Evolutionary conservation across 371 early-diverging fungal genomes (phyloP).

Genomic region (Cokeromyces recurvatus): DNA sequence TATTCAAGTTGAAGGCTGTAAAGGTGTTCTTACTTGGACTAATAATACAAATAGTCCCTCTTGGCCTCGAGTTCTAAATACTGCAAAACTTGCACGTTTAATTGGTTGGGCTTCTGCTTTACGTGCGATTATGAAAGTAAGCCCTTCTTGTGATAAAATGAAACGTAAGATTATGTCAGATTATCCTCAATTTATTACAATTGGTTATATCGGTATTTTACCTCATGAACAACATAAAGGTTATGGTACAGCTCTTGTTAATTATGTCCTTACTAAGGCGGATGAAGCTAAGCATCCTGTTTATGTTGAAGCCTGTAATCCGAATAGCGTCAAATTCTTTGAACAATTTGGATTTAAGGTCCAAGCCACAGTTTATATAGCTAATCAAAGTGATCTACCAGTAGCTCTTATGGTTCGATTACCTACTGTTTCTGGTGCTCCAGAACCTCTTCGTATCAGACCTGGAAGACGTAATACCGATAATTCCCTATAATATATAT

Average conservation of each 20-base stretch:
- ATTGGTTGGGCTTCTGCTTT: slow-evolving; percentile 34
- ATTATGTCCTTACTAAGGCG: slow-evolving; percentile 31
- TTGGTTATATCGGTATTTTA: slow-evolving; percentile 39
- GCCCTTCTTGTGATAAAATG: slow-evolving; percentile 29
- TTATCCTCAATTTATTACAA: slow-evolving; percentile 25
- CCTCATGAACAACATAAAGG: slow-evolving; percentile 45
- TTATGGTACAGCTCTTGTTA: slow-evolving; percentile 30
- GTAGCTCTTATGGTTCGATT: slow-evolving; percentile 34
- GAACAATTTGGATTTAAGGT: slow-evolving; percentile 35
- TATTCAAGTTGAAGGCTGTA: slow-evolving; percentile 43
- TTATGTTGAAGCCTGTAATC: slow-evolving; percentile 73
- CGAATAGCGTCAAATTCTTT: slow-evolving; percentile 75
- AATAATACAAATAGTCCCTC: slow-evolving; percentile 20
- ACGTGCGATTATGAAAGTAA: slow-evolving; percentile 24
- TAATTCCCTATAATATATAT: slow-evolving; percentile 1
- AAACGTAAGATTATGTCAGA: slow-evolving; percentile 28
- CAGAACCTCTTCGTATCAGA: slow-evolving; percentile 29
- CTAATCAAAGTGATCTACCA: slow-evolving; percentile 17
- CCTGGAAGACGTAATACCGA: slow-evolving; percentile 39
- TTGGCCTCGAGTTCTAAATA: slow-evolving; percentile 26
- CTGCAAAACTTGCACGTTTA: slow-evolving; percentile 27
- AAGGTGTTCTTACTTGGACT: slow-evolving; percentile 41
- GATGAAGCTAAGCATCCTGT: slow-evolving; percentile 89
- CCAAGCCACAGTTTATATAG: slow-evolving; percentile 20
- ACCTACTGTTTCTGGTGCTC: slow-evolving; percentile 11